phyloP scores from a whole-genome alignment of 108 stramenopile species.

The Fragilariopsis cylindrus region DNA sequence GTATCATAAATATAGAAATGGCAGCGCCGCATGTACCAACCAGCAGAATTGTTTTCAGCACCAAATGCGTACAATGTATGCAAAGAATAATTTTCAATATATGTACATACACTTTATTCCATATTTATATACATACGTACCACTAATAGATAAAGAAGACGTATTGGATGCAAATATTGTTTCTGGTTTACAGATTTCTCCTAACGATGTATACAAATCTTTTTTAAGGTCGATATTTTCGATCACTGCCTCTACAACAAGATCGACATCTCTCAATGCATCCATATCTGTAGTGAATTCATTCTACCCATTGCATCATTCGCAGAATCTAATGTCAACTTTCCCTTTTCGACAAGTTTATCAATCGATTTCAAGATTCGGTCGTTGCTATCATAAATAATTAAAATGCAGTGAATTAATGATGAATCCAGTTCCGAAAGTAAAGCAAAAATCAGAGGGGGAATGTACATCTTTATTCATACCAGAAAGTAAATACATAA shows the following conservation, averaged over 20 bases:
- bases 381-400: constrained; percentile 30
- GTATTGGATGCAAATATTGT: constrained; percentile 97
- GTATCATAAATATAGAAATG: too few species aligned
- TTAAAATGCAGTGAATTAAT: too few species aligned
- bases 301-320: constrained; percentile 53
- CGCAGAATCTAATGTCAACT: constrained; percentile 60
- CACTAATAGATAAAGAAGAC: constrained; percentile 74
- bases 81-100: too few species aligned
- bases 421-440: too few species aligned
- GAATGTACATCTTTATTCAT: too few species aligned
- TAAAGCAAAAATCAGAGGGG: too few species aligned
- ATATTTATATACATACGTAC: background rate
- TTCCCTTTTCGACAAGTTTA: constrained; percentile 85
- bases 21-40: too few species aligned
- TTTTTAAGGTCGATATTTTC: constrained; percentile 94
- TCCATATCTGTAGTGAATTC: constrained; percentile 81
- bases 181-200: constrained; percentile 71
- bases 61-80: too few species aligned
- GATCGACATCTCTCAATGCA: constrained; percentile 75
- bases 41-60: too few species aligned
- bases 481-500: background rate
- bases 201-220: constrained; percentile 79
- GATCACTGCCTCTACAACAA: constrained; percentile 95
- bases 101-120: too few species aligned
- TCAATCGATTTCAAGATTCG: constrained; percentile 70